Conservation (phyloP, 345 rosid species). For the Syzygium grande region DNA sequence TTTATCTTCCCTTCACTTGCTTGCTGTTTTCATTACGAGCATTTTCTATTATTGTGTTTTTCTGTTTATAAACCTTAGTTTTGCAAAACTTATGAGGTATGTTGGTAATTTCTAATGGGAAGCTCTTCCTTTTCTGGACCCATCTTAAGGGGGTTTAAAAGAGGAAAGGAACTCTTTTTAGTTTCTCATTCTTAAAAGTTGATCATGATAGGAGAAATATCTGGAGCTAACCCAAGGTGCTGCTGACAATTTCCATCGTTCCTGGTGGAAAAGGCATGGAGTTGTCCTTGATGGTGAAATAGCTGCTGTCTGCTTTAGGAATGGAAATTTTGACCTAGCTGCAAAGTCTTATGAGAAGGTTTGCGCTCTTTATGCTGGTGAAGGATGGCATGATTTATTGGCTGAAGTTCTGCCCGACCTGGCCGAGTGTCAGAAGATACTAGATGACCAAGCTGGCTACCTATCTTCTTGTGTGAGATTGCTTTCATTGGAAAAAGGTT, state of each 20-base stretch:
- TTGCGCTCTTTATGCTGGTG: conserved; percentile 92
- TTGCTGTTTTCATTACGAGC: not conserved
- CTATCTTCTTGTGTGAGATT: conserved; percentile 86
- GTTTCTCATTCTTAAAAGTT: not conserved
- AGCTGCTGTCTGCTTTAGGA: conserved; percentile 89
- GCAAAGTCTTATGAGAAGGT: conserved; percentile 97
- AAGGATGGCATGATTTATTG: conserved; percentile 96
- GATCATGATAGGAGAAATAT: conserved; percentile 68
- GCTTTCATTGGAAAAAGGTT: conserved; percentile 80
- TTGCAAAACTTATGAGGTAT: not conserved
- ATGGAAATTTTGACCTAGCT: conserved; percentile 84
- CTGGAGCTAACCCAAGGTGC: conserved; percentile 93
- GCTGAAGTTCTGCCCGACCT: conserved; percentile 92
- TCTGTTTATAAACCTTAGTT: not conserved
- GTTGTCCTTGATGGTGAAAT: conserved; percentile 98
- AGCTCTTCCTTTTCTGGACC: not conserved
- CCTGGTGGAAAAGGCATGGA: conserved; percentile 99
- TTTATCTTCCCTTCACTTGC: not conserved
- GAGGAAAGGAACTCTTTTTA: not conserved
- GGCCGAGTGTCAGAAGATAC: conserved; percentile 91
- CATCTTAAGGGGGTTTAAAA: not conserved
- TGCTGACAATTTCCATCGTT: conserved; percentile 86
- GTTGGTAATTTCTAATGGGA: not conserved
- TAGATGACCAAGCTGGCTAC: conserved; percentile 93
- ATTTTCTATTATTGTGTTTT: not conserved